Conservation (phyloP, 441 rosid species). For the Euphorbia celastroides region DNA sequence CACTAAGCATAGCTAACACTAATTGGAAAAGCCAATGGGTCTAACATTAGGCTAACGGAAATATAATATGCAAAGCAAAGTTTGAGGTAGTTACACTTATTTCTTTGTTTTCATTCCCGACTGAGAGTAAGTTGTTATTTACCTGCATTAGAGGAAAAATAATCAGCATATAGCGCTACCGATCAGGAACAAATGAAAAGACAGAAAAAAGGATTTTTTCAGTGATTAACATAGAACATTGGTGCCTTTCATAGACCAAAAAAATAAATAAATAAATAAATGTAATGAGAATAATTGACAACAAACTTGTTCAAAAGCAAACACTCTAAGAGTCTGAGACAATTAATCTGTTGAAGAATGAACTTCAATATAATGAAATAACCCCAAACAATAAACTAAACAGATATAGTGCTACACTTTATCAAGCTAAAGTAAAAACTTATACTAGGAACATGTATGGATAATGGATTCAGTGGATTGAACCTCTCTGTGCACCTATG, state of each 20-base stretch:
- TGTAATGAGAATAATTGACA: not conserved
- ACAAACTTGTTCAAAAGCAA: not conserved
- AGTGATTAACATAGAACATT: not conserved
- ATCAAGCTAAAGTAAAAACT: not conserved
- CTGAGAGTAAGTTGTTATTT: conserved; percentile 92
- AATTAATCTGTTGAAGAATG: not conserved
- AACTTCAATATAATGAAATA: not conserved
- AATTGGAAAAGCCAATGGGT: not conserved
- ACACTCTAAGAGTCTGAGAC: not conserved
- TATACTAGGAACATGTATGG: not conserved
- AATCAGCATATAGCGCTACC: conserved; percentile 8
- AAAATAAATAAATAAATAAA: not conserved
- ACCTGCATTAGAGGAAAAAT: conserved; percentile 51
- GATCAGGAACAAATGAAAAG: not conserved
- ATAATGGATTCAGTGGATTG: too few relatives aligned
- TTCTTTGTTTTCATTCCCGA: conserved; percentile 86
- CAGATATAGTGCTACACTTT: not conserved
- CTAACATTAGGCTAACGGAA: not conserved
- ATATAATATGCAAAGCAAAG: conserved; percentile 16
- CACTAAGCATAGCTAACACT: not conserved
- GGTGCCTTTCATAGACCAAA: not conserved
- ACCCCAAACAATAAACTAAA: not conserved
- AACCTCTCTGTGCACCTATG: not conserved
- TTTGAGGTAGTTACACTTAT: conserved; percentile 51
- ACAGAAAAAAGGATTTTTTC: not conserved